Evolutionary conservation across 2,329 filamentous ascomycete species (phyloP).

Genomic region (Orbilia oligospora): DNA sequence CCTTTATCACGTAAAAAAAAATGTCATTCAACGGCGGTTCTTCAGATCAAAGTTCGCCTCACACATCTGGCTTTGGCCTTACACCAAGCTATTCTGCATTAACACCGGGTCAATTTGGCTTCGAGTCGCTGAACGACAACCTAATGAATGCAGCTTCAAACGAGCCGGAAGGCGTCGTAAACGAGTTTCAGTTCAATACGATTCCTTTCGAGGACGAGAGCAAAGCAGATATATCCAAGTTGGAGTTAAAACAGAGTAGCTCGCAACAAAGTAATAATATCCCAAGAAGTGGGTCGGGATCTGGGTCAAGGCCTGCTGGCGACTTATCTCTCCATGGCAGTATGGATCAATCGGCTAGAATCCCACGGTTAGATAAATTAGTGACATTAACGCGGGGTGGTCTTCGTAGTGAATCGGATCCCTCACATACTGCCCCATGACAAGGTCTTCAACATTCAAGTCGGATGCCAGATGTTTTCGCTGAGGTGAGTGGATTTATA

Average conservation of each 20-base stretch:
- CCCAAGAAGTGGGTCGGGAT: conserved; percentile 16
- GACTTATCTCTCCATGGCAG: conserved; percentile 53
- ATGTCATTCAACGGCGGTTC: conserved; percentile 56
- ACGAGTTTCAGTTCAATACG: conserved; percentile 57
- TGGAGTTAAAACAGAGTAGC: conserved; percentile 37
- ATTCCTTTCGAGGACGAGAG: conserved; percentile 56
- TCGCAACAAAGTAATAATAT: conserved; percentile 34
- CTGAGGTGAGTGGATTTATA: conserved; percentile 41
- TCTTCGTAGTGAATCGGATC: conserved; percentile 49
- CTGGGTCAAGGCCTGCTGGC: conserved; percentile 13
- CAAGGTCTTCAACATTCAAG: conserved; percentile 58
- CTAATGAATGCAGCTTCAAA: conserved; percentile 50
- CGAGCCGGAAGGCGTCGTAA: conserved; percentile 53
- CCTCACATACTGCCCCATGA: conserved; percentile 54
- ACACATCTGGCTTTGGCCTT: conserved; percentile 53
- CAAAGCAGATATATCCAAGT: conserved; percentile 51
- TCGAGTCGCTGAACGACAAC: conserved; percentile 54
- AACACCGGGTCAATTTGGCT: conserved; percentile 56
- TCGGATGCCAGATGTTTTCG: conserved; percentile 58
- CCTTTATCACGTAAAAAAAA: neutral
- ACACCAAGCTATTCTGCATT: conserved; percentile 55
- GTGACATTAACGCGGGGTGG: neutral
- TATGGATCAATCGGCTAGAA: conserved; percentile 17
- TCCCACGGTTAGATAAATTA: neutral
- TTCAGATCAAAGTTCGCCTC: conserved; percentile 56